Base-by-base conservation (phyloP, 495 filamentous ascomycete genomes). In the Aspergillus cavernicola region DNA sequence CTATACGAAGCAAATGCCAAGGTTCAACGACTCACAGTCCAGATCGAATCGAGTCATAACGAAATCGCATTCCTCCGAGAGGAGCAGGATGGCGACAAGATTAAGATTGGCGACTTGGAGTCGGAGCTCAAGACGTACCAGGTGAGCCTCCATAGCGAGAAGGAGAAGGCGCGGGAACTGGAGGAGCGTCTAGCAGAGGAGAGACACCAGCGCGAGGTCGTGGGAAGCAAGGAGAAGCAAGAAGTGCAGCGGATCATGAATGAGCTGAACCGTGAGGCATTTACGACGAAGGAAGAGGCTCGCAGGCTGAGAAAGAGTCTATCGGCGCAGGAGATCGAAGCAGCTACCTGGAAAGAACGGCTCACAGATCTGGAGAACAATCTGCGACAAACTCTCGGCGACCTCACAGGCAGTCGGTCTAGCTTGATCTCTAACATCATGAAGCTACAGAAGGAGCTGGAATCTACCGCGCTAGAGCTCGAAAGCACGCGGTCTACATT, bases 21-120 rank as follows among this genome's bases (percentile, higher is more conserved):
- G 72, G 84, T 86, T 28, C 85, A 95, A 59, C 79, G 91, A 35
- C 75, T 96, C 10, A 86, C 85, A 8, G 88, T 98, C 43, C 91
- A 97, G 68, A 85, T 90, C 46, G 93, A 98, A 72, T 93, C 88
- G 4, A 85, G 85, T 53, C 92, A 97, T 63, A 86, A 85, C 43
- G 93, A 98, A 69, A 95, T 97, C 66, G 83, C 87, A 0, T 98
- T 98, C 81, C 66, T 98, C 22, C 84, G 95, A 6, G 95, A 98
- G 63, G 93, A 98, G 72, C 93, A 97, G 74, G 93, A 98, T 67
- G 85, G 81, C 31, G 95, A 98, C 68, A 98, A 97, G 80, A 97
- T 98, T 64, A 90, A 90, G 67, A 98, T 97, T 58, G 90, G 93
- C 18, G 89, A 97, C 58, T 75, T 97, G 4, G 90, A 96, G 61